phyloP scores from a whole-genome alignment of 176 grass and related monocot species.

The Avena eriantha region DNA sequence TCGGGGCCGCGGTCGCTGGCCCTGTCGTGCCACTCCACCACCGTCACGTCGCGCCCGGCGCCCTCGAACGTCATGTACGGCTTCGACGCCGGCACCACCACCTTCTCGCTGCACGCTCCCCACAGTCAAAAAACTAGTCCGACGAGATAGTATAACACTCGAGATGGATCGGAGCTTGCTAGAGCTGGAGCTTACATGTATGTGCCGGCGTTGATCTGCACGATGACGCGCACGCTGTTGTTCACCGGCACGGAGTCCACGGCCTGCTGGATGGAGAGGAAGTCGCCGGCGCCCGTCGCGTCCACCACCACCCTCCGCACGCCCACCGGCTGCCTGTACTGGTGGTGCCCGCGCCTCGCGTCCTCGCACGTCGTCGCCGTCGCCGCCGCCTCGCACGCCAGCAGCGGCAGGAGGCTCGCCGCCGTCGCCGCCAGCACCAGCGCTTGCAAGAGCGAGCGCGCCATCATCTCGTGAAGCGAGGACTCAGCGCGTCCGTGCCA shows the following conservation, averaged over 20 bases:
- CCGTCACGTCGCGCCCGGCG: conserved; percentile 72
- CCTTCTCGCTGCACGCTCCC: conserved; percentile 75
- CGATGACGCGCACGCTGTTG: conserved; percentile 68
- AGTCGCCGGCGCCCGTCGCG: conserved; percentile 81
- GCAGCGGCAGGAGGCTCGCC: conserved; percentile 40
- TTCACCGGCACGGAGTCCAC: conserved; percentile 79
- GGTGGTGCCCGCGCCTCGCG: conserved; percentile 41
- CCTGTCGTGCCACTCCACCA: conserved; percentile 95
- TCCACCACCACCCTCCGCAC: conserved; percentile 69
- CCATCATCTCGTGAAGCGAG: conserved; percentile 36
- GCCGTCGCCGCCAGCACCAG: conserved; percentile 16
- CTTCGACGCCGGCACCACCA: conserved; percentile 80
- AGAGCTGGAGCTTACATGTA: conserved; percentile 61
- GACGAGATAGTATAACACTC: no score
- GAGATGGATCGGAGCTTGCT: background rate
- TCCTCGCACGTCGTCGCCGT: background rate
- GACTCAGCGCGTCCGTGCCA: background rate
- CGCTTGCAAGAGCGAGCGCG: background rate
- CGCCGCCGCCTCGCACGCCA: conserved; percentile 33
- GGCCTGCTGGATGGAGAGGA: conserved; percentile 86
- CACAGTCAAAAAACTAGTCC: background rate
- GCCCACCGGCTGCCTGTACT: conserved; percentile 61
- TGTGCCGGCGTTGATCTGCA: conserved; percentile 82
- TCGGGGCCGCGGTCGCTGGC: conserved; percentile 83
- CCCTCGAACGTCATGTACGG: conserved; percentile 94